Evolutionary conservation across 345 rosid species (phyloP).

Genomic region (Clarkia xantiana): DNA sequence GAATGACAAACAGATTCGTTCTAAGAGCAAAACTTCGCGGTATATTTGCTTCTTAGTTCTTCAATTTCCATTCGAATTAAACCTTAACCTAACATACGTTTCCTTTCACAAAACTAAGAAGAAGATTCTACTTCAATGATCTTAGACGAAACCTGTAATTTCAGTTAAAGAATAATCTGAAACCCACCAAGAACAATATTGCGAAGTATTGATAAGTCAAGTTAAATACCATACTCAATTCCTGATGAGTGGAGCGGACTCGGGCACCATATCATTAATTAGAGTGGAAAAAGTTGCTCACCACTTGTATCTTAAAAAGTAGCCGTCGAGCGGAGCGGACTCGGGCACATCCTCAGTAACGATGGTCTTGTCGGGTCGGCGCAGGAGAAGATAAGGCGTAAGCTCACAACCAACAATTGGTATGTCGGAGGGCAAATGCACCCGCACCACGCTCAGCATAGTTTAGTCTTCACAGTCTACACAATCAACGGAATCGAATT

Average conservation of each 20-base stretch:
- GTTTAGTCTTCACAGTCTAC: conserved; percentile 16
- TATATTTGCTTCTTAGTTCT: no score
- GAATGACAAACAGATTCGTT: background rate
- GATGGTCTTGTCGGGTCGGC: conserved; percentile 50
- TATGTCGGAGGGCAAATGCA: conserved; percentile 92
- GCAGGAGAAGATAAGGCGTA: conserved; percentile 74
- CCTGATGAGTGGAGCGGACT: background rate
- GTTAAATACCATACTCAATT: background rate
- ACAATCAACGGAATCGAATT: background rate
- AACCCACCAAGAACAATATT: background rate
- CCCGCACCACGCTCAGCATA: conserved; percentile 93
- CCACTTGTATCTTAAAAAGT: conserved; percentile 87
- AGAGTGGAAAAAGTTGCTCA: conserved; percentile 13
- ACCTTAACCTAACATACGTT: no score
- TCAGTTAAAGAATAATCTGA: no score
- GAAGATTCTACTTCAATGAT: no score
- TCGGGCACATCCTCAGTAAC: conserved; percentile 72
- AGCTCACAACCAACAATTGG: conserved; percentile 98
- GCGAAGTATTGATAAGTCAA: background rate
- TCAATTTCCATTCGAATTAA: no score
- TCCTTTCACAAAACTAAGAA: no score
- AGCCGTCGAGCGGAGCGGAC: conserved; percentile 71
- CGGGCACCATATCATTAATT: no score
- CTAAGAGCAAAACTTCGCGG: no score
- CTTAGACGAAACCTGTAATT: no score